phyloP scores from a whole-genome alignment of 169 alveolate species.

The Eimeria tenella region DNA sequence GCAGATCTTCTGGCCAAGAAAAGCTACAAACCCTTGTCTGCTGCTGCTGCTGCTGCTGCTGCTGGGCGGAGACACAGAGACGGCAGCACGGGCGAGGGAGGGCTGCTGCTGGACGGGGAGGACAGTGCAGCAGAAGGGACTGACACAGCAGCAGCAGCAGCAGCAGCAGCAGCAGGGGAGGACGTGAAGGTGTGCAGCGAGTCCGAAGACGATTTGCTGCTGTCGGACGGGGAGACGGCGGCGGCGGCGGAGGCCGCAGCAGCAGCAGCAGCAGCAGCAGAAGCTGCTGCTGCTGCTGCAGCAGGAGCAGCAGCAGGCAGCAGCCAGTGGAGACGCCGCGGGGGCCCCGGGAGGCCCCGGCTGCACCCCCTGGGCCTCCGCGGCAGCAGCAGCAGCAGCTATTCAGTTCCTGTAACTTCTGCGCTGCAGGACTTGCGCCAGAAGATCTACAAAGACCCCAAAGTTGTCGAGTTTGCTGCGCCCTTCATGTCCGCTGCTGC shows the following conservation, averaged over 20 bases:
- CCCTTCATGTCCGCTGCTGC: background rate
- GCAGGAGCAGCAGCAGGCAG: background rate
- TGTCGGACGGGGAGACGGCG: background rate
- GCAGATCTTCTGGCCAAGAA: background rate
- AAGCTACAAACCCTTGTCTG: background rate
- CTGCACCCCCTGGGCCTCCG: background rate
- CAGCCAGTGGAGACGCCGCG: background rate
- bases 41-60: background rate
- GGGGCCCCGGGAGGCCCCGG: slow-evolving; percentile 25
- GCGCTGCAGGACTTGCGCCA: background rate
- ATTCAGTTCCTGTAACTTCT: background rate
- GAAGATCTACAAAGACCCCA: background rate
- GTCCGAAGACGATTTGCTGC: background rate
- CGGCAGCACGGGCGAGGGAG: background rate
- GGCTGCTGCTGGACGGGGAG: background rate
- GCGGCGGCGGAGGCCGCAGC: background rate
- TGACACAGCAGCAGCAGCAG: background rate
- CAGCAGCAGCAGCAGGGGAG: background rate
- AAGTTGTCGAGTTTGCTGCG: background rate
- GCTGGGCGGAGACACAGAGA: background rate
- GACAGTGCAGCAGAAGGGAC: background rate
- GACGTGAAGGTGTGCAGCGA: background rate
- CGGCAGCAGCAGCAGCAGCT: background rate
- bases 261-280: slow-evolving; percentile 8
- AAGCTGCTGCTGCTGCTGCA: background rate